Base-by-base conservation (phyloP, 441 rosid genomes). In the Populus trichocarpa region DNA sequence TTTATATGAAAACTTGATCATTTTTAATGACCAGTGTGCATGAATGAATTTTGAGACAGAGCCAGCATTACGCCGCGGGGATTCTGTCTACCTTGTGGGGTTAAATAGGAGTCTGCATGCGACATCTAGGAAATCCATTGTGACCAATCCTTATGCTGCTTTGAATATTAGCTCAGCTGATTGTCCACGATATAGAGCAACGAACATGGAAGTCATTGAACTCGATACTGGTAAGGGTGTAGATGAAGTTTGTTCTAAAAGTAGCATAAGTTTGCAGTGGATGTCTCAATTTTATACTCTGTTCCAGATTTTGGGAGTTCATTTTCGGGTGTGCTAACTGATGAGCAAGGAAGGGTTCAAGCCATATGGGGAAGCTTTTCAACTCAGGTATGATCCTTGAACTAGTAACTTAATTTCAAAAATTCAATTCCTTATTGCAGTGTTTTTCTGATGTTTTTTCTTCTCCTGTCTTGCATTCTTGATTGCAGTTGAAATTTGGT, bases 331-430 rank as follows among this genome's bases (percentile, higher is more conserved):
- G 98, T 93, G 75, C 87, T 96, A 77, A 86, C 94, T 75, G 93
- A 93, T 88, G 95, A 92, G 90, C 92, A 59, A 13, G 99, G 98
- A 85, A 87, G 90, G 85, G 95, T 96, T 79, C 93, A 90, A 83
- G 99, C 99, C 78, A 83, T 96, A 63, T 96, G 99, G 99, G 99
- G 91, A 83, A 89, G 98, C 89, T 96, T 96, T 88, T 90, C 98
- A 13, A 87, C 93, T 80, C 93, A 90, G 97, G 99, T 94, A 80
- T 77, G 70, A 84, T 53, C 61, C n/a, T 81, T 81, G 76, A 69
- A 84, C 79, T 66, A 8, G 57, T 73, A 40, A 69, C 77, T 30
- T 72, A 26, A 18, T 53, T 79, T 50, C 80, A 78, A 53, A 76
- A 36, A 72, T 71, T 23, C 75, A 50, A 50, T 50, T 50, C 57